Evolutionary conservation across 768 basidiomycete genomes (phyloP), one percentile per base, ranked within the genome.

Genomic region (Tubosaeta sp.): DNA sequence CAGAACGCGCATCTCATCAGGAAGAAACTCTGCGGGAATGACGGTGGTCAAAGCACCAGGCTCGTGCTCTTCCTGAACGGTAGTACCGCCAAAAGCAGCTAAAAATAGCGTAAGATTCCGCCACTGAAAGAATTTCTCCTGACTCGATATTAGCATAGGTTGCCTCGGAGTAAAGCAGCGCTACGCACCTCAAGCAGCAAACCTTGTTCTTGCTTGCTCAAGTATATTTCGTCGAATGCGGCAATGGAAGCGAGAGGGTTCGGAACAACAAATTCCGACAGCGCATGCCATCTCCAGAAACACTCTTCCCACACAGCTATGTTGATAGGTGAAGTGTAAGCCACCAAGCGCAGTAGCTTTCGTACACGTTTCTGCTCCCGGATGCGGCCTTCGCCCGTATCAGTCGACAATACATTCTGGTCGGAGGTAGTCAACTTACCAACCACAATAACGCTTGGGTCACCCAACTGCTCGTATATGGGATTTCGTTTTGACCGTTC

Each of bases 51-150:
- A 69, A 21, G 76, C 72, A n/a, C 69, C 67, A 30, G 76, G 66
- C 36, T 82, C 73, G 29, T 77, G 73, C 39, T 74, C 70, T 14
- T 86, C 80, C 35, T 74, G 70, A 18, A 81, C 69, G 54, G 86
- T 86, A 6, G 80, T 72, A 5, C 86, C 86, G 32, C 84, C 83
- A n/a, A 84, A 76, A 0, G 87, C 80, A 4, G 88, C 82, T 34
- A 94, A 72, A 68, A 87, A 90, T 21, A 91, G 69, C 0, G 87
- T 84, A 12, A 91, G 71, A 62, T 94, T 91, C 59, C 89, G 85
- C 92, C 93, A 96, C 57, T 91, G 87, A 32, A 76, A 79, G 36
- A 83, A 79, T 57, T 82, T 76, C 18, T 90, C 88, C 88, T 91
- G 47, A 29, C 18, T 31, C 30, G 34, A 44, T 24, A 47, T 62